A percentile compares a stretch with the other conserved stretches of the same genome.
Conservation (phyloP, 179 eudicot genomes). For the Silene coronaria region DNA sequence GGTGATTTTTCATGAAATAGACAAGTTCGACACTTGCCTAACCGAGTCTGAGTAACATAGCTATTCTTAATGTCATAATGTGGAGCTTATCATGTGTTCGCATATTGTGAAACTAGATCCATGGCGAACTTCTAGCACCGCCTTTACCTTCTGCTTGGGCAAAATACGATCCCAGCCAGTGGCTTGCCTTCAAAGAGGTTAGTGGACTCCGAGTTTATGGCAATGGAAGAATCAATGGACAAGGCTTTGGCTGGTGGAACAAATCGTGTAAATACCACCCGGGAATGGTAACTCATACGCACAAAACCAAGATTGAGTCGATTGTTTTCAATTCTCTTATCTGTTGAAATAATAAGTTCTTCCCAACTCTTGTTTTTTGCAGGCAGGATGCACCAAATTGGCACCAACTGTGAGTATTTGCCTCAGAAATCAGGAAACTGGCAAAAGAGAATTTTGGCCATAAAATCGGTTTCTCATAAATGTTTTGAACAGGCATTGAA, state of each 20-base stretch:
- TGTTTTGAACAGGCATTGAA: conserved; percentile 38
- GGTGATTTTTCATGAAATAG: neutral
- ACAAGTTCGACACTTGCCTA: too few relatives aligned
- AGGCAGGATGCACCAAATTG: conserved; percentile 49
- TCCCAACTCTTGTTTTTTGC: conserved; percentile 14
- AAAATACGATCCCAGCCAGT: conserved; percentile 40
- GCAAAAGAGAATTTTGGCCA: neutral
- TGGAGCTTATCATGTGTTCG: neutral
- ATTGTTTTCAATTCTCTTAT: neutral
- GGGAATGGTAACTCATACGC: conserved; percentile 17
- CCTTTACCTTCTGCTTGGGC: conserved; percentile 42
- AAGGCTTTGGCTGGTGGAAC: conserved; percentile 57
- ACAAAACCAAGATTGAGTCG: neutral
- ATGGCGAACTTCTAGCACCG: conserved; percentile 49
- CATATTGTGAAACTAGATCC: conserved; percentile 28
- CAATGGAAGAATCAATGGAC: conserved; percentile 39
- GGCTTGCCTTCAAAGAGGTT: conserved; percentile 39
- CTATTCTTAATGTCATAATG: neutral
- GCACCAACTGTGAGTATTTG: conserved; percentile 63
- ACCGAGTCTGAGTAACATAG: neutral
- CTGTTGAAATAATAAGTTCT: neutral
- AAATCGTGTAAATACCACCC: conserved; percentile 62
- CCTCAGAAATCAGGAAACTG: conserved; percentile 15
- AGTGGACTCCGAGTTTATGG: conserved; percentile 41
- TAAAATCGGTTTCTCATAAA: neutral